phyloP scores from a whole-genome alignment of 1,284 basidiomycete species.

The Phylloporus gajari region DNA sequence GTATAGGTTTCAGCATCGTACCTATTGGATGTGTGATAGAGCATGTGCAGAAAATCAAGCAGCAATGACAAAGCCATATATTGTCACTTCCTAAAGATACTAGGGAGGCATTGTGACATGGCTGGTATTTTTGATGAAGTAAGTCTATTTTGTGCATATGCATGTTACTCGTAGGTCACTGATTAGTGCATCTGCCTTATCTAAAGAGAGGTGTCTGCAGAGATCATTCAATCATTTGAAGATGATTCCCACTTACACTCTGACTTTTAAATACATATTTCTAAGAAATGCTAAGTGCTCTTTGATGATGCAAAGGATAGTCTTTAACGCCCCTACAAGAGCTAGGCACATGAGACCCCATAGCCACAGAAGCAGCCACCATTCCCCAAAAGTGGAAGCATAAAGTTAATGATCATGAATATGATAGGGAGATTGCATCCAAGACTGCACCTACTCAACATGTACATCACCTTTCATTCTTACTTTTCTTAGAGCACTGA shows the following conservation, averaged over 20 bases:
- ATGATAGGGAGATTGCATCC: conserved; percentile 41
- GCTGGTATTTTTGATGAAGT: conserved; percentile 78
- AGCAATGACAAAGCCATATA: conserved; percentile 94
- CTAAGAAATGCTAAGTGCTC: conserved; percentile 67
- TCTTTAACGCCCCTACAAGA: conserved; percentile 36
- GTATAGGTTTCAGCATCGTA: conserved; percentile 48
- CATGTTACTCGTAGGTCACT: conserved; percentile 60
- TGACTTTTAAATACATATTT: conserved; percentile 93
- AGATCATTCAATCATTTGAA: conserved; percentile 88
- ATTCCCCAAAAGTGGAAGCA: conserved; percentile 73
- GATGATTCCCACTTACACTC: conserved; percentile 89
- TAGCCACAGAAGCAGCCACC: conserved; percentile 42
- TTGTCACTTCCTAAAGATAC: conserved; percentile 92
- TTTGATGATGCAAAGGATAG: conserved; percentile 56
- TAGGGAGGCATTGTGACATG: conserved; percentile 72
- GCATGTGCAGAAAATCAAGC: conserved; percentile 98
- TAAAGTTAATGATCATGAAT: conserved; percentile 55
- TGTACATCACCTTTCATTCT: conserved; percentile 26
- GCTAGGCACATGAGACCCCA: conserved; percentile 40
- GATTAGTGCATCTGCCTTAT: not conserved
- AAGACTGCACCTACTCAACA: conserved; percentile 38
- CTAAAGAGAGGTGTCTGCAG: conserved; percentile 82
- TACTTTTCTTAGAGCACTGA: conserved; percentile 7
- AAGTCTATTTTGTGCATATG: conserved; percentile 44
- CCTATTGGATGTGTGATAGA: conserved; percentile 83